Evolutionary conservation across 768 basidiomycete genomes (phyloP).

Genomic region (Coprinopsis strossmayeri): DNA sequence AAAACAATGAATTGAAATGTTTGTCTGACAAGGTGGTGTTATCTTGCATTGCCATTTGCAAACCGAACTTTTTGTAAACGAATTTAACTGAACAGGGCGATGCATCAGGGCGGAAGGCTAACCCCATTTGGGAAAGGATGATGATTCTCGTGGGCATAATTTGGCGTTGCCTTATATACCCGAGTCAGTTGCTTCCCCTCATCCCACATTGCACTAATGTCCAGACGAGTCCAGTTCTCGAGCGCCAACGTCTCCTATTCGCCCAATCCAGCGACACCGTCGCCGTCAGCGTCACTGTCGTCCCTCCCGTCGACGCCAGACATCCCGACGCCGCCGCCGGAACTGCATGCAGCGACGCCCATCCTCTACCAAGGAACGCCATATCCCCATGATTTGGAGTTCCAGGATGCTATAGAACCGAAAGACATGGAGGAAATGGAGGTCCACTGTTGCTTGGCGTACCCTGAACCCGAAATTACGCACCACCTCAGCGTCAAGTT

Average conservation of each 20-base stretch:
- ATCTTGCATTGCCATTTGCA: too few species aligned
- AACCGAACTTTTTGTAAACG: too few species aligned
- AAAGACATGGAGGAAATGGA: constrained; percentile 24
- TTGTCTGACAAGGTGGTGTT: too few species aligned
- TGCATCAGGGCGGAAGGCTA: neutral
- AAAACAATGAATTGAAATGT: too few species aligned
- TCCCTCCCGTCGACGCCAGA: constrained; percentile 31
- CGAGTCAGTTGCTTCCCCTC: constrained; percentile 7
- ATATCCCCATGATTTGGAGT: constrained; percentile 20
- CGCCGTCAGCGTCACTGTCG: constrained; percentile 28
- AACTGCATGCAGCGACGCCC: constrained; percentile 13
- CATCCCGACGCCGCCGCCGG: constrained; percentile 28
- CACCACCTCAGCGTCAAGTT: constrained; percentile 33
- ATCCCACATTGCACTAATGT: constrained; percentile 19
- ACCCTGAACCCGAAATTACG: constrained; percentile 24
- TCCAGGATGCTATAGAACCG: constrained; percentile 19
- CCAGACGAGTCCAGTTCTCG: constrained; percentile 38
- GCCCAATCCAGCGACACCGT: constrained; percentile 25
- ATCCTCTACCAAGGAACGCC: constrained; percentile 25
- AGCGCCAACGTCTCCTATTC: constrained; percentile 30
- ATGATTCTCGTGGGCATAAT: constrained; percentile 1
- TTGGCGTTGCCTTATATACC: constrained; percentile 10
- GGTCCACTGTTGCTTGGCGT: constrained; percentile 36
- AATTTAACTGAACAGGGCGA: neutral
- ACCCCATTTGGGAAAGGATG: constrained; percentile 6